These are phyloP conservation scores for Pseudogymnoascus sp. DNA, from an alignment of 2,329 filamentous ascomycete genomes.

Conservation along the genomic window DNA sequence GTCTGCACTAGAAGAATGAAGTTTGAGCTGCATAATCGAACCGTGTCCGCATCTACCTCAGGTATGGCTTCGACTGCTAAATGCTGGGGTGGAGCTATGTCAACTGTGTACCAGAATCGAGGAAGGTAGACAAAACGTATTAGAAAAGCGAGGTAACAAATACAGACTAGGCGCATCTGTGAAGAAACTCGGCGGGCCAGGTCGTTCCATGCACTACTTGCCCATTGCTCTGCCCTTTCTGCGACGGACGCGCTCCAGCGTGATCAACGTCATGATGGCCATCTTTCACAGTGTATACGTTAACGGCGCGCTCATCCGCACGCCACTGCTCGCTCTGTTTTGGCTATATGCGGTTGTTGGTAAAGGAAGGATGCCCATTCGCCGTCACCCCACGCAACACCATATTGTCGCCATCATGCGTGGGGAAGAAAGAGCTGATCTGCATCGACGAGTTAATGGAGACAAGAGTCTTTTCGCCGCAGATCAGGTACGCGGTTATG, in stretches of 20 bases:
- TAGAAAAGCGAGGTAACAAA: background rate
- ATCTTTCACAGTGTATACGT: background rate
- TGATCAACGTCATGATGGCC: background rate
- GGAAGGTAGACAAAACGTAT: background rate
- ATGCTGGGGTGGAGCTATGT: background rate
- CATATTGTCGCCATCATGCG: background rate
- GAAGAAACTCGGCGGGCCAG: background rate
- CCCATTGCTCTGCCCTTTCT: background rate
- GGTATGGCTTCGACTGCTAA: background rate
- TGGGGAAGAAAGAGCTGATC: background rate
- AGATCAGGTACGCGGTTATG: background rate
- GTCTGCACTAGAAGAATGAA: slow-evolving; percentile 5
- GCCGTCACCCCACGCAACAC: background rate
- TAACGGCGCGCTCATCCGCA: background rate
- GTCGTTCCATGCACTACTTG: background rate
- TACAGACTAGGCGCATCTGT: background rate
- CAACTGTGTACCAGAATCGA: background rate
- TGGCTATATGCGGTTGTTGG: background rate
- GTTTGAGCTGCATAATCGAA: background rate
- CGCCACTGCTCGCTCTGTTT: background rate
- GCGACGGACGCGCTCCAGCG: background rate
- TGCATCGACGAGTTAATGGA: background rate
- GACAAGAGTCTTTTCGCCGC: background rate
- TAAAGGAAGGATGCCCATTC: background rate
- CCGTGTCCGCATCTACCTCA: background rate